A percentile compares a stretch with the other conserved stretches of the same genome.
phyloP scores from a whole-genome alignment of 208 protist genomes.

The Trypanosoma caninum region DNA sequence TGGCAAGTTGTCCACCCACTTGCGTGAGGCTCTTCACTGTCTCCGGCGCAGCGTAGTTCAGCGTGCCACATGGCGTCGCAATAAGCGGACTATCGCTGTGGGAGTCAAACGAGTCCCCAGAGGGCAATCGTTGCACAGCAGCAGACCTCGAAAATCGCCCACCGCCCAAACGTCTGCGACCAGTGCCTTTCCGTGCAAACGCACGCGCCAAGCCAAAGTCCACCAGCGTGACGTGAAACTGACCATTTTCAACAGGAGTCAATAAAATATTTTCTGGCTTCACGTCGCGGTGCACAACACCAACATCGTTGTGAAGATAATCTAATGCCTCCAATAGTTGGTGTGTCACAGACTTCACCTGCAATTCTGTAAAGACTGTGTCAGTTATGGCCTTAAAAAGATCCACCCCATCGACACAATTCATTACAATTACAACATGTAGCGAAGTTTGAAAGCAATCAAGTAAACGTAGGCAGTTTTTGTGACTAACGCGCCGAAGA shows the following conservation, averaged over 20 bases:
- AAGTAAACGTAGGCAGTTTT: constrained; percentile 64
- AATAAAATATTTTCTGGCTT: constrained; percentile 89
- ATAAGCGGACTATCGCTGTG: constrained; percentile 75
- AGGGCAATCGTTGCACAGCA: constrained; percentile 14
- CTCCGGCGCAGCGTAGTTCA: constrained; percentile 84
- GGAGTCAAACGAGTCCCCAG: constrained; percentile 36
- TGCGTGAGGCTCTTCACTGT: constrained; percentile 65
- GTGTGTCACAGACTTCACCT: constrained; percentile 55
- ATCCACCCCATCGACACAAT: constrained; percentile 74
- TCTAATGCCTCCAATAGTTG: constrained; percentile 72
- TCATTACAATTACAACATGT: constrained; percentile 86
- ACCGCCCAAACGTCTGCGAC: constrained; percentile 1
- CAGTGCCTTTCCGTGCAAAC: constrained; percentile 11
- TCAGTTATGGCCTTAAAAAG: constrained; percentile 66
- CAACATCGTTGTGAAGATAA: constrained; percentile 74
- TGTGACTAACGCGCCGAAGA: constrained; percentile 51
- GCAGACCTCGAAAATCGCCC: not conserved
- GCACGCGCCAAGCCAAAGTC: constrained; percentile 80
- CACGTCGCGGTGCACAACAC: constrained; percentile 84
- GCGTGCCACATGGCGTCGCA: constrained; percentile 80
- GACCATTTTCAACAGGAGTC: constrained; percentile 20
- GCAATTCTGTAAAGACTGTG: constrained; percentile 51
- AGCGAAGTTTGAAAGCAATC: constrained; percentile 73
- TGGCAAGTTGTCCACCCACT: constrained; percentile 43
- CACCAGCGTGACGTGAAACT: constrained; percentile 63